Base-by-base conservation (phyloP, 805 yeast genomes). In the Gaillardinia entomophila region DNA sequence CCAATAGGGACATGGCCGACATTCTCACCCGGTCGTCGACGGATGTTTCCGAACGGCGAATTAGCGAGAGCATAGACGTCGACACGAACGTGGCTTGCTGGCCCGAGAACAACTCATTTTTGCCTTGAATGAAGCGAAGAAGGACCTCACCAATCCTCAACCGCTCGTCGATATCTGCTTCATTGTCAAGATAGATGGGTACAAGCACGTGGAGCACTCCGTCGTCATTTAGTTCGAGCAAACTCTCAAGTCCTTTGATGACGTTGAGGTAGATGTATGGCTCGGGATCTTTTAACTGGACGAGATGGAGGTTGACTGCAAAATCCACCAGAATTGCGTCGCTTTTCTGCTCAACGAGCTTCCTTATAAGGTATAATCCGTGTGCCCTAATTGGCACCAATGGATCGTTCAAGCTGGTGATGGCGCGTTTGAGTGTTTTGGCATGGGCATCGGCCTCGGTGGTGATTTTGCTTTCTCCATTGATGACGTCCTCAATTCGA, bases 1-100 rank as follows among this genome's bases (percentile, higher is more conserved):
- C 96, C n/a, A 90, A 53, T 11, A 92, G 55, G 0, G 96, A 84
- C 77, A 89, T 72, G 0, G 96, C 75, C 2, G 97, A 89, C 82
- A 87, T 79, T 43, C 97, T 66, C 25, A 88, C 41, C 25, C 79
- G 69, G 36, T 69, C 62, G 41, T 87, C 95, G 3, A 35, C 58
- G 14, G 55, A 50, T n/a, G 54, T 41, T 1, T 40, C 50, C 4
- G 39, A 39, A 20, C 61, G 43, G 27, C 62, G 41, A 3, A 77
- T 61, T 15, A 68, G 29, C 1, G 43, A 27, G 2, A 83, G 47
- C 18, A 77, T 66, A 0, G 66, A 46, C 4, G 57, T 50, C 1
- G 75, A 66, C 4, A 87, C 51, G 1, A 46, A 32, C 7, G 55
- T 57, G 0, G 78, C 74, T 2, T 57, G 18, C 0, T 46, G 43